Evolutionary conservation across 352 stramenopile genomes (phyloP), one percentile per base, ranked within the genome.

Genomic region (Aphanomyces astaci): DNA sequence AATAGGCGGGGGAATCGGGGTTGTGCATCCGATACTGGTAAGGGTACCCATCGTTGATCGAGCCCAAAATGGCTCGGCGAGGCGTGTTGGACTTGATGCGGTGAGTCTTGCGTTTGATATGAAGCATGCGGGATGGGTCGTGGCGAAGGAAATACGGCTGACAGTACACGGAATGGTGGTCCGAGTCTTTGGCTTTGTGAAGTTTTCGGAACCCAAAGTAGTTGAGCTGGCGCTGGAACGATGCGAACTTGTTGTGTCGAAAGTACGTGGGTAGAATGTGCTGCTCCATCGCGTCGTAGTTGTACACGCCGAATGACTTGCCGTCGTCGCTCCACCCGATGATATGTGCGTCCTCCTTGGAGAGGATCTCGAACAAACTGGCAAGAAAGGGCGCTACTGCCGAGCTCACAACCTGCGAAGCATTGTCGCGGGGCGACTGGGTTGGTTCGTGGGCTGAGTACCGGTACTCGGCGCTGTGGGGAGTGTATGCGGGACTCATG

Each of bases 171-270:
- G 78, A 87, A 54, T 83, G 76, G 57, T 86, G 33, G 79, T 88
- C 74, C 85, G 79, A n/a, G 76, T 90, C 72, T 87, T 90, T 68
- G 51, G 62, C 45, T 39, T 68, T 68, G 51, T 68, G 62, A 2
- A 68, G 43, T 24, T 88, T 88, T 49, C 78, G 74, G 73, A 96
- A 96, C 32, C 74, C 79, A 75, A 96, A 96, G 73, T 96, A 95
- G 71, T 92, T 94, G 45, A 96, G 77, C 68, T 96, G 87, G 7
- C 88, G 80, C 62, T 92, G 83, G 51, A 96, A 88, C n/a, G 83
- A 94, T 9, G 92, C 85, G 76, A 97, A 96, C 73, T 92, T 96
- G 71, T 84, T 77, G 75, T 98, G 92, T 71, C 96, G 97, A 73
- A 98, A 98, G 79, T 97, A 98, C 70, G 88, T 88, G 25, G 90